phyloP scores from a whole-genome alignment of 768 basidiomycete species.

The Lentinula boryana region DNA sequence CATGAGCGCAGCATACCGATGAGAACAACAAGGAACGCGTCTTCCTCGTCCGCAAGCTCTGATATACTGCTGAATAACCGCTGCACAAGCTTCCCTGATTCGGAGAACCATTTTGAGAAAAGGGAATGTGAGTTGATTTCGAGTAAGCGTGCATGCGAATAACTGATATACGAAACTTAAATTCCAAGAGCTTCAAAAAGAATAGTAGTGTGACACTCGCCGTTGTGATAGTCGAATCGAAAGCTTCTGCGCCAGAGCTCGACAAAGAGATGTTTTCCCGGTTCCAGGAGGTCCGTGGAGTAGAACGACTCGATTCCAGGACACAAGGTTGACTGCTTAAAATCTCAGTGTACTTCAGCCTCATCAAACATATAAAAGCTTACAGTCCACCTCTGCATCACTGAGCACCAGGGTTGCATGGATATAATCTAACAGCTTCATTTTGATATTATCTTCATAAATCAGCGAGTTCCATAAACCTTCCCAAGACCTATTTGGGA shows the following conservation, averaged over 20 bases:
- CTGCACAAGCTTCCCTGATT: constrained; percentile 97
- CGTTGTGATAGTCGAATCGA: constrained; percentile 84
- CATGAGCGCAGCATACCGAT: constrained; percentile 53
- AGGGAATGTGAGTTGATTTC: constrained; percentile 99
- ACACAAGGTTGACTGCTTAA: constrained; percentile 75
- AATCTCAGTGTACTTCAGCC: constrained; percentile 5
- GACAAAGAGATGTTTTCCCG: constrained; percentile 92
- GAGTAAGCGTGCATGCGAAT: constrained; percentile 78
- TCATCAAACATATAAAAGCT: constrained; percentile 20
- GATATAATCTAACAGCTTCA: constrained; percentile 87
- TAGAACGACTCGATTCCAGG: constrained; percentile 93
- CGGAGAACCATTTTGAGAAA: constrained; percentile 99
- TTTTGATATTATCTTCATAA: constrained; percentile 79
- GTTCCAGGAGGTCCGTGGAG: constrained; percentile 97
- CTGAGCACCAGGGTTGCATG: constrained; percentile 92
- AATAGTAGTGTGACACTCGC: constrained; percentile 30
- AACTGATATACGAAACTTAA: constrained; percentile 38
- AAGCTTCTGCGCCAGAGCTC: constrained; percentile 92
- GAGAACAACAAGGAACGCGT: constrained; percentile 86
- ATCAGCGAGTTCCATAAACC: constrained; percentile 93
- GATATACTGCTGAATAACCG: constrained; percentile 83
- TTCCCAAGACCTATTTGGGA: constrained; percentile 80
- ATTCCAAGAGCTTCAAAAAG: neutral
- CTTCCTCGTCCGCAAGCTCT: constrained; percentile 89
- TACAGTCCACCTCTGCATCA: constrained; percentile 81